Evolutionary conservation across 441 rosid species (phyloP).

Genomic region (Adansonia grandidieri): DNA sequence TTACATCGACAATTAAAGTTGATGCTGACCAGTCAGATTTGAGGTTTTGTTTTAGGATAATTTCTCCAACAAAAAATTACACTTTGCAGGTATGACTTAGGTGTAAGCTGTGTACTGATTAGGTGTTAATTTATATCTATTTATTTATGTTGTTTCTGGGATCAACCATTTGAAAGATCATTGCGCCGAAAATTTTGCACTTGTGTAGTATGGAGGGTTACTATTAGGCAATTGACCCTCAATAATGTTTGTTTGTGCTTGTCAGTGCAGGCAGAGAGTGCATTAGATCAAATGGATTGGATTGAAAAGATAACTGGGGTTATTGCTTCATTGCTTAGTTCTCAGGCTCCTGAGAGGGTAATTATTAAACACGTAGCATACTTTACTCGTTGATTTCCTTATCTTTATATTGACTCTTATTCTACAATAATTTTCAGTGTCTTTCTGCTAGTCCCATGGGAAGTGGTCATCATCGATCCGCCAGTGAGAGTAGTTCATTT

Average conservation of each 20-base stretch:
- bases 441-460: slow-evolving; percentile 83
- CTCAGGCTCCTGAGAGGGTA: slow-evolving; percentile 97
- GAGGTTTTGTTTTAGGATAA: slow-evolving; percentile 98
- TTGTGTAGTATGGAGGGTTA: background rate
- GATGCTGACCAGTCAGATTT: slow-evolving; percentile 99
- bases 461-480: slow-evolving; percentile 95
- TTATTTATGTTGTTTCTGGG: background rate
- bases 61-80: slow-evolving; percentile 98
- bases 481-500: slow-evolving; percentile 99
- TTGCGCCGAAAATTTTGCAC: slow-evolving; percentile 3
- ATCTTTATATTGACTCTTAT: slow-evolving; percentile 34
- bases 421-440: slow-evolving; percentile 57
- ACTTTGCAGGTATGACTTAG: slow-evolving; percentile 85
- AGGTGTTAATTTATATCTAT: background rate
- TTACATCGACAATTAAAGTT: slow-evolving; percentile 96
- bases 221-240: slow-evolving; percentile 34
- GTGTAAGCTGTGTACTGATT: slow-evolving; percentile 33
- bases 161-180: slow-evolving; percentile 19
- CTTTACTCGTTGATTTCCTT: slow-evolving; percentile 22
- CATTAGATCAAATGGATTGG: slow-evolving; percentile 99
- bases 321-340: slow-evolving; percentile 97
- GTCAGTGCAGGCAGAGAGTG: slow-evolving; percentile 99
- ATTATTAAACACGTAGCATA: slow-evolving; percentile 25
- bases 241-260: slow-evolving; percentile 53
- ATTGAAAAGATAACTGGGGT: slow-evolving; percentile 99